phyloP scores from a whole-genome alignment of 768 basidiomycete species.

The Auricularia cornea region DNA sequence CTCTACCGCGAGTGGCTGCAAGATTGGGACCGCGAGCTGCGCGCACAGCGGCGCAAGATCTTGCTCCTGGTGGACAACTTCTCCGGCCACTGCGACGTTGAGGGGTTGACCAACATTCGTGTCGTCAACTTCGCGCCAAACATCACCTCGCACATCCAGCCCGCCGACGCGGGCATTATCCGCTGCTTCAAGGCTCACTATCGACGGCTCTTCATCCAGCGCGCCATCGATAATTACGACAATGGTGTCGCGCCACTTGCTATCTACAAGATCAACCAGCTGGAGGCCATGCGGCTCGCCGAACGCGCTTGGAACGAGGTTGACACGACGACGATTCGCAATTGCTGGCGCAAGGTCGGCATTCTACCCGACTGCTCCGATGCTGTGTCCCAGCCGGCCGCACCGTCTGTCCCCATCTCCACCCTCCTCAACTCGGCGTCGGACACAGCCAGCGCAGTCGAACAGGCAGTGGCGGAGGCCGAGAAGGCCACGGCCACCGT shows the following conservation, averaged over 20 bases:
- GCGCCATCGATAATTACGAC: constrained; percentile 20
- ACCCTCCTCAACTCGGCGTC: constrained; percentile 14
- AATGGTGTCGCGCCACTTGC: background rate
- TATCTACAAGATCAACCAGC: constrained; percentile 32
- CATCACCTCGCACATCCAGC: constrained; percentile 13
- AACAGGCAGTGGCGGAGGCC: too few relatives aligned
- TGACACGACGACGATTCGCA: constrained; percentile 23
- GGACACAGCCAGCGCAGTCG: constrained; percentile 12
- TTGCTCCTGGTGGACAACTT: constrained; percentile 10
- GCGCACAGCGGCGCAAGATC: constrained; percentile 6
- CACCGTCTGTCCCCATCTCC: constrained; percentile 15
- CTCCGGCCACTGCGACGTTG: constrained; percentile 3
- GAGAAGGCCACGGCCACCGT: too few relatives aligned
- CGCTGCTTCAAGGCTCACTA: constrained; percentile 24
- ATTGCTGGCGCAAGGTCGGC: constrained; percentile 31
- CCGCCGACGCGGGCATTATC: constrained; percentile 13
- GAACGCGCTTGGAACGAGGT: constrained; percentile 28
- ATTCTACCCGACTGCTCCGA: constrained; percentile 16
- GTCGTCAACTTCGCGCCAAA: constrained; percentile 10
- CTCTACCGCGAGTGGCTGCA: constrained; percentile 11
- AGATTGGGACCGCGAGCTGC: constrained; percentile 3
- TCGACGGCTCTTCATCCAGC: constrained; percentile 17
- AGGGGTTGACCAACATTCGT: constrained; percentile 2
- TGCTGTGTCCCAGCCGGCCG: background rate
- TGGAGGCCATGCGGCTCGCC: constrained; percentile 30